Evolutionary conservation across 805 yeast genomes (phyloP).

Genomic region (Candida pseudofarinosa): DNA sequence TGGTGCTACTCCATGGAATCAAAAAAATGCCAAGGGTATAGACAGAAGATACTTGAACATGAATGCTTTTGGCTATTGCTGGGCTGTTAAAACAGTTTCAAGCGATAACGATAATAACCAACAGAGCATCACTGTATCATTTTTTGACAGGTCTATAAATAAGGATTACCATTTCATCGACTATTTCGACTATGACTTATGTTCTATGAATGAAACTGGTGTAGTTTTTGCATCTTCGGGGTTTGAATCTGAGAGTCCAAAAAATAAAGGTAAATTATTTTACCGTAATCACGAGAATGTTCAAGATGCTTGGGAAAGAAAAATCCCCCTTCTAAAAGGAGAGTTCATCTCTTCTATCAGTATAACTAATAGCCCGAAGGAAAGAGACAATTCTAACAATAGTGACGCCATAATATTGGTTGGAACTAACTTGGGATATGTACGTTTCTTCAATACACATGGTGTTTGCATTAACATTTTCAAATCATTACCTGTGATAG

Average conservation of each 20-base stretch:
- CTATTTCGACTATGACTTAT: constrained; percentile 63
- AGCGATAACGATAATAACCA: constrained; percentile 20
- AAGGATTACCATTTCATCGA: constrained; percentile 87
- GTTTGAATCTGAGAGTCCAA: constrained; percentile 11
- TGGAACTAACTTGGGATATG: constrained; percentile 73
- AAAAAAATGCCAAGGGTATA: constrained; percentile 16
- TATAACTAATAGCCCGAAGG: constrained; percentile 33
- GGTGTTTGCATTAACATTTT: constrained; percentile 73
- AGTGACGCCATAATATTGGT: constrained; percentile 48
- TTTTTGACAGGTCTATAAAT: constrained; percentile 72
- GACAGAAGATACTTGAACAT: constrained; percentile 76
- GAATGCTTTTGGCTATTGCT: constrained; percentile 75
- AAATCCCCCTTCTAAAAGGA: constrained; percentile 46
- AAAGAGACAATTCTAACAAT: constrained; percentile 8
- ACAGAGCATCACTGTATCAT: constrained; percentile 78
- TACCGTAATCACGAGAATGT: constrained; percentile 68
- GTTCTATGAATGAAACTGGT: constrained; percentile 67
- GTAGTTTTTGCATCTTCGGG: constrained; percentile 51
- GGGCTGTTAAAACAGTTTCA: constrained; percentile 53
- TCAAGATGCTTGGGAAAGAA: constrained; percentile 68
- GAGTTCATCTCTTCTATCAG: constrained; percentile 70
- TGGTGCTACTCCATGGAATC: constrained; percentile 71
- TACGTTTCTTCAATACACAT: constrained; percentile 63
- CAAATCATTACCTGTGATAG: constrained; percentile 67
- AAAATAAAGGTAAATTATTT: constrained; percentile 43